Percentiles rank a stretch among this genome's conserved stretches.
phyloP scores from a whole-genome alignment of 106 monocot genomes.

The Vanilla planifolia region DNA sequence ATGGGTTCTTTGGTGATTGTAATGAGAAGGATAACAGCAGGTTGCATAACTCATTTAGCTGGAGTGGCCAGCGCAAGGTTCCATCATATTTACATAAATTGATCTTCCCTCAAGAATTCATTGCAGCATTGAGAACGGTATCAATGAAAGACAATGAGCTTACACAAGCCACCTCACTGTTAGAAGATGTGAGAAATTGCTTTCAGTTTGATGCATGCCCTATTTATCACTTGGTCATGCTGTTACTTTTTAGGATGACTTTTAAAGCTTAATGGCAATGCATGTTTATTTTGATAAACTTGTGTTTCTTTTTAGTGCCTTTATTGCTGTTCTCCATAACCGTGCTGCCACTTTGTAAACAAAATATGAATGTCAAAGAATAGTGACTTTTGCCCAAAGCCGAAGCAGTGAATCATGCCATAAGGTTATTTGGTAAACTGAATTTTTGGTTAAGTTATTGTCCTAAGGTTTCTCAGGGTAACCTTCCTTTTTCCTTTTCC shows the following conservation, averaged over 20 bases:
- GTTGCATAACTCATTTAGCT: constrained; percentile 51
- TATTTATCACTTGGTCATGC: neutral
- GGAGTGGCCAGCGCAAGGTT: constrained; percentile 85
- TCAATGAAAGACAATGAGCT: constrained; percentile 67
- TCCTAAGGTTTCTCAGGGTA: too few relatives aligned
- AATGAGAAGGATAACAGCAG: constrained; percentile 1
- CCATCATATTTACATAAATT: constrained; percentile 70
- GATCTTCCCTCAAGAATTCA: constrained; percentile 82
- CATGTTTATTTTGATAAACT: too few relatives aligned
- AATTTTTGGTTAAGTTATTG: too few relatives aligned
- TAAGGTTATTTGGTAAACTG: too few relatives aligned
- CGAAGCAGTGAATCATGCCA: too few relatives aligned
- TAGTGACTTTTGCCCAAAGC: too few relatives aligned
- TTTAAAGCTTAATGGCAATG: neutral
- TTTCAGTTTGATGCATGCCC: neutral
- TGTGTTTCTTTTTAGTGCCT: too few relatives aligned
- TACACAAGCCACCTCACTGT: constrained; percentile 37
- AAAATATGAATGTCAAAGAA: too few relatives aligned
- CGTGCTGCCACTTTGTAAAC: too few relatives aligned
- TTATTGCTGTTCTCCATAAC: too few relatives aligned
- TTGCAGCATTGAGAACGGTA: constrained; percentile 62
- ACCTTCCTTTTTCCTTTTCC: too few relatives aligned
- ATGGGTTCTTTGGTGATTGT: constrained; percentile 49
- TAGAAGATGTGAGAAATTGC: constrained; percentile 45
- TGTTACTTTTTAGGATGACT: neutral